Conservation (phyloP, 2,329 filamentous ascomycete species). For the Sporothrix variecibatus region DNA sequence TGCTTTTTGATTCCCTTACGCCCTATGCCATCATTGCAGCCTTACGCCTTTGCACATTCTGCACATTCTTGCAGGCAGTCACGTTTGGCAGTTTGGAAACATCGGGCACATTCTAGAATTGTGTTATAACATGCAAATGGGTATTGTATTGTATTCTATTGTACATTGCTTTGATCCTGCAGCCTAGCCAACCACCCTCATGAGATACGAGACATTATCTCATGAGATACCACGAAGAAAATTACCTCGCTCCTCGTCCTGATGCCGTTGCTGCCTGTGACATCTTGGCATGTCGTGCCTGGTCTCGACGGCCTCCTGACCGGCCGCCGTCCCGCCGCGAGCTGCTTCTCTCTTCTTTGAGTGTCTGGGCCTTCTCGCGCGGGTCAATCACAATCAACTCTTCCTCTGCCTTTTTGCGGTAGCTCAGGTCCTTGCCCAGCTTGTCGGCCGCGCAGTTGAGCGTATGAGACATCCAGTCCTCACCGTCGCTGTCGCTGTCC, state of each 20-base stretch:
- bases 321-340: constrained; percentile 52
- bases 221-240: background rate
- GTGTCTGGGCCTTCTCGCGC: constrained; percentile 73
- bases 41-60: background rate
- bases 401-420: constrained; percentile 88
- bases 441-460: constrained; percentile 87
- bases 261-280: constrained; percentile 54
- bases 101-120: background rate
- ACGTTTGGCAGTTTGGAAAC: background rate
- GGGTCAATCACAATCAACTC: constrained; percentile 93
- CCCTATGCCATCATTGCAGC: background rate
- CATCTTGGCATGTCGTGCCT: constrained; percentile 59
- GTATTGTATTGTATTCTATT: constrained; percentile 15
- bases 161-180: background rate
- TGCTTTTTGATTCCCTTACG: background rate
- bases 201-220: background rate
- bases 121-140: constrained; percentile 20
- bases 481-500: constrained; percentile 61
- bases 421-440: constrained; percentile 86
- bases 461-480: constrained; percentile 83
- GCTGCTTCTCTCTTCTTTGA: constrained; percentile 65
- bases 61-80: background rate
- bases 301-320: constrained; percentile 55
- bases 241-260: constrained; percentile 57
- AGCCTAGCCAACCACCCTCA: background rate